Evolutionary conservation across 176 grass and related monocot genomes (phyloP).

Genomic region (Canna indica): DNA sequence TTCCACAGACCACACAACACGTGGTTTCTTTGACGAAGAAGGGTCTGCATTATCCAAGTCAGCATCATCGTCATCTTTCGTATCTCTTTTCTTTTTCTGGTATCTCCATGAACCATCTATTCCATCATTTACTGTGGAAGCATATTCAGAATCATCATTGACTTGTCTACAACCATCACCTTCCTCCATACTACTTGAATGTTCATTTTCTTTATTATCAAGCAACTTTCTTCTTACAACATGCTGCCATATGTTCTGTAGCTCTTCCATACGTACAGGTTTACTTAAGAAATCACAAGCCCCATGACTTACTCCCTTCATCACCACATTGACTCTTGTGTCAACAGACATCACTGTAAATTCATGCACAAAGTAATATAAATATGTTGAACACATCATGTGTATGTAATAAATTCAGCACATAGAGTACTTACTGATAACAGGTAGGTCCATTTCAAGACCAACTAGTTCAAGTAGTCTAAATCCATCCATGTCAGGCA

Average conservation of each 20-base stretch:
- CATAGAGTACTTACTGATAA: conserved; percentile 89
- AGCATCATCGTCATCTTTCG: conserved; percentile 78
- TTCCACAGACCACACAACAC: conserved; percentile 97
- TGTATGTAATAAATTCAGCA: conserved; percentile 2
- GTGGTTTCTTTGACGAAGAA: conserved; percentile 89
- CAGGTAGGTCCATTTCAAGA: conserved; percentile 96
- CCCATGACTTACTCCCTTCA: conserved; percentile 98
- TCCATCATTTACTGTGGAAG: conserved; percentile 69
- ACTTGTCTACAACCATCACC: conserved; percentile 37
- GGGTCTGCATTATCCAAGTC: conserved; percentile 76
- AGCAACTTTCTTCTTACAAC: conserved; percentile 70
- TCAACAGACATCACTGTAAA: conserved; percentile 97
- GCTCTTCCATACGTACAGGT: conserved; percentile 88
- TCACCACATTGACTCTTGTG: conserved; percentile 76
- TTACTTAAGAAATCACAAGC: conserved; percentile 96
- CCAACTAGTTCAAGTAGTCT: conserved; percentile 92
- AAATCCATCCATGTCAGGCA: conserved; percentile 98
- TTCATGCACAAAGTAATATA: conserved; percentile 21
- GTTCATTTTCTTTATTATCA: conserved; percentile 66
- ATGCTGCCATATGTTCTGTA: conserved; percentile 99
- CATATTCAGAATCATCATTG: conserved; percentile 70
- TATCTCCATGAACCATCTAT: conserved; percentile 54
- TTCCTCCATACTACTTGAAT: conserved; percentile 90
- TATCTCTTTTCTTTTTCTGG: conserved; percentile 87
- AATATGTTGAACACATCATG: not conserved